Evolutionary conservation across 2,329 filamentous ascomycete genomes (phyloP).

Genomic region (Erysiphe neolycopersici): DNA sequence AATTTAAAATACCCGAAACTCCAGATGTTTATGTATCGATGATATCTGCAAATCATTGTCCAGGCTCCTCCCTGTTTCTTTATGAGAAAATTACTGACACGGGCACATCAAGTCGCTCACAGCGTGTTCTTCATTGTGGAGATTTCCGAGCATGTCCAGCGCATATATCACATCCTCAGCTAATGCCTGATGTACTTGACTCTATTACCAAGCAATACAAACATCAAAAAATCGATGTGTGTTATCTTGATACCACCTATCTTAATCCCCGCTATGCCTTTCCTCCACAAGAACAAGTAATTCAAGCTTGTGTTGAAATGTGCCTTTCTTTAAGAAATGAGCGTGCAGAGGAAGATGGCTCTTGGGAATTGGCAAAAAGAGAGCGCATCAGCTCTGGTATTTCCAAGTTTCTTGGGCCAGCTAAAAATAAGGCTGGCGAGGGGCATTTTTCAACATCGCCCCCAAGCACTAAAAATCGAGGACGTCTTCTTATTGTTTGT

Average conservation of each 20-base stretch:
- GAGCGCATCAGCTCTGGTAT: constrained; percentile 29
- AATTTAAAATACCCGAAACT: constrained; percentile 53
- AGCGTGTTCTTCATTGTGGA: constrained; percentile 78
- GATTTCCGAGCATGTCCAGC: constrained; percentile 79
- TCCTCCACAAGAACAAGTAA: constrained; percentile 66
- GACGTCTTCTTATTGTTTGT: constrained; percentile 68
- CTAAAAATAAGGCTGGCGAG: constrained; percentile 8
- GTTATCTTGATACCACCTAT: constrained; percentile 94
- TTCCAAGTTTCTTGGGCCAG: constrained; percentile 28
- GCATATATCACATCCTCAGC: constrained; percentile 56
- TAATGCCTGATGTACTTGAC: constrained; percentile 51
- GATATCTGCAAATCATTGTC: constrained; percentile 92
- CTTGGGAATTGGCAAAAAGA: constrained; percentile 28
- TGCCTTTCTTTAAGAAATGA: constrained; percentile 53
- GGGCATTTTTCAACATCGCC: constrained; percentile 3
- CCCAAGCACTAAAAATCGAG: constrained; percentile 17
- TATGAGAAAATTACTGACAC: constrained; percentile 55
- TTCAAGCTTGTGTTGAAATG: constrained; percentile 64
- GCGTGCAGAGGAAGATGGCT: constrained; percentile 26
- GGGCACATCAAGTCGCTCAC: constrained; percentile 29
- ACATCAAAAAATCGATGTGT: constrained; percentile 78
- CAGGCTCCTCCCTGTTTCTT: constrained; percentile 76
- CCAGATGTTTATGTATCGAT: constrained; percentile 71
- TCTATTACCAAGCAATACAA: constrained; percentile 39
- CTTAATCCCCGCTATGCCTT: constrained; percentile 90